Base-by-base conservation (phyloP, 73 alveolate genomes). In the Paramecium pentaurelia region DNA sequence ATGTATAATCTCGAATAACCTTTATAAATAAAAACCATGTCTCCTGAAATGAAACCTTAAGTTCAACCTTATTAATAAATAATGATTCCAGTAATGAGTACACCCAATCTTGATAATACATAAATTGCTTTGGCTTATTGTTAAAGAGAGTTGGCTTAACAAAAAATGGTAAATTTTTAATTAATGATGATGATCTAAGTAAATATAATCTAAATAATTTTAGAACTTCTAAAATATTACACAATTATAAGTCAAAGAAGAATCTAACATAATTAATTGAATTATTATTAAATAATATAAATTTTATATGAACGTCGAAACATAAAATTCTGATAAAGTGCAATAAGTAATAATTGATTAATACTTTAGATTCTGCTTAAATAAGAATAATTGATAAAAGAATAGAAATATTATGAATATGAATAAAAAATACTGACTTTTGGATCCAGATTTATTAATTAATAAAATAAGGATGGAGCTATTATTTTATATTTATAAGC, bases 391-490 rank as follows among this genome's bases (percentile, higher is more conserved):
- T 34, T 64, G 10, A 14, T 64, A 16, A 34, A 64, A 14, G 84
- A 64, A 64, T 64, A 64, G 84, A 64, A 80, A 80, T 80, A 42
- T 12, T 80, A 80, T 27, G 91, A 80, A 80, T 80, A 80, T 47
- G 91, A 80, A n/a, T 47, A 80, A 36, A 80, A 80, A 49, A 80
- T 80, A 45, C 14, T 80, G 1, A 80, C 91, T 1, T 80, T 80
- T 80, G 91, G 77, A 80, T 80, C 58, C 28, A 80, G 91, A 80
- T 80, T 80, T 36, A 80, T 80, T 10, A 80, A 80, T 80, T 80
- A 80, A 18, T 10, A 80, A 4, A 42, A 80, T 25, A 49, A 80
- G 20, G 71, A 27, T 18, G 47, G 45, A 80, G 91, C 91, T 45
- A 12, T 80, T 3, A 12, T 20, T 44, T 16, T 80, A 4, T 80